Percentiles rank a stretch among this genome's conserved stretches.
Evolutionary conservation across 2,329 filamentous ascomycete species (phyloP).

Genomic region (Diaporthe caulivora): DNA sequence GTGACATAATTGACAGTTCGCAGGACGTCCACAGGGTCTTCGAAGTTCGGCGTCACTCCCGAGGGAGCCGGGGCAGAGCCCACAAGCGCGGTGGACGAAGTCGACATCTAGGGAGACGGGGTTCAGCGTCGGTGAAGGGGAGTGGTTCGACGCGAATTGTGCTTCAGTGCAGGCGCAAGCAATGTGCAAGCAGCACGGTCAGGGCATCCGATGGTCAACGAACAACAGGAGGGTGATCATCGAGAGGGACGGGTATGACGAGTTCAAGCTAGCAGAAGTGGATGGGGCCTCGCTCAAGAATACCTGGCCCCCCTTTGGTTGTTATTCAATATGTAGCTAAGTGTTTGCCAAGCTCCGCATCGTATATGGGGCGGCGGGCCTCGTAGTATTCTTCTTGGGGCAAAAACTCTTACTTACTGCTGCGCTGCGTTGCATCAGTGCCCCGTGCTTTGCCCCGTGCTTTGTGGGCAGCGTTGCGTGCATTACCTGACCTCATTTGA

Average conservation of each 20-base stretch:
- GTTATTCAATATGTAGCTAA: constrained; percentile 24
- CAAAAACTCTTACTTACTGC: neutral
- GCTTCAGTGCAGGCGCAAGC: constrained; percentile 14
- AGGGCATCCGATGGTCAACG: constrained; percentile 9
- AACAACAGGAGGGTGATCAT: constrained; percentile 3
- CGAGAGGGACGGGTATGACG: constrained; percentile 3
- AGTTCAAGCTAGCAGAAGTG: constrained; percentile 4
- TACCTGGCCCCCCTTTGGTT: constrained; percentile 6
- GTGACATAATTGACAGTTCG: constrained; percentile 46
- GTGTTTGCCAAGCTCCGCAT: constrained; percentile 9
- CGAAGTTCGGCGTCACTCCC: constrained; percentile 44
- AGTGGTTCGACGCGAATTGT: neutral
- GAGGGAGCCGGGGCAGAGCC: constrained; percentile 44
- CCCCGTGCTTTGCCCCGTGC: constrained; percentile 22
- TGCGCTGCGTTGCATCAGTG: constrained; percentile 12
- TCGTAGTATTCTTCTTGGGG: neutral
- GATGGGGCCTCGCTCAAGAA: constrained; percentile 11
- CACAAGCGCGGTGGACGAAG: constrained; percentile 25
- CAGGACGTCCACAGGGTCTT: constrained; percentile 46
- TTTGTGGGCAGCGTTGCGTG: constrained; percentile 1
- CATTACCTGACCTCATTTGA: constrained; percentile 22
- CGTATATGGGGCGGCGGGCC: constrained; percentile 9
- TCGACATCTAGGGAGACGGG: neutral
- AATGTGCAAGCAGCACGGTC: constrained; percentile 20
- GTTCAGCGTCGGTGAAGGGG: no score